phyloP scores from a whole-genome alignment of 108 stramenopile species.

The Mediolabrus comicus region DNA sequence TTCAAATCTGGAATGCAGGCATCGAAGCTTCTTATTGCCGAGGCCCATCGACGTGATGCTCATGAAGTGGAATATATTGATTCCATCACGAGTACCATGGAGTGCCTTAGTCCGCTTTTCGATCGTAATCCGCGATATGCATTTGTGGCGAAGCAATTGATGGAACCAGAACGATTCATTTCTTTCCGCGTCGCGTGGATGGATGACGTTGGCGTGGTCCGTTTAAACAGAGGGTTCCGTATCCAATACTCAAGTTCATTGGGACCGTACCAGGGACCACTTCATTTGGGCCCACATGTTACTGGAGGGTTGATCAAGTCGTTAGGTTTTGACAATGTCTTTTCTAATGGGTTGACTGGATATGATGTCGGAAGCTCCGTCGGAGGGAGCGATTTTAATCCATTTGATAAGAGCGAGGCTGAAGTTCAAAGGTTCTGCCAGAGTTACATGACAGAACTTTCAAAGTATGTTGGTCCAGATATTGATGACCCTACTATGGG shows the following conservation, averaged over 20 bases:
- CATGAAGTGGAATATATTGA: slow-evolving; percentile 89
- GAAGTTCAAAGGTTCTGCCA: slow-evolving; percentile 98
- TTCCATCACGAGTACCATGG: slow-evolving; percentile 68
- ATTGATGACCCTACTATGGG: slow-evolving; percentile 92
- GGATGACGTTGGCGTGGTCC: slow-evolving; percentile 81
- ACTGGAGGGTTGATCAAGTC: slow-evolving; percentile 71
- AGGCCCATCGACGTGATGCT: slow-evolving; percentile 86
- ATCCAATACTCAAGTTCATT: slow-evolving; percentile 89
- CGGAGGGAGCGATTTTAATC: slow-evolving; percentile 97
- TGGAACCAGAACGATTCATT: slow-evolving; percentile 89
- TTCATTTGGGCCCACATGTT: slow-evolving; percentile 90
- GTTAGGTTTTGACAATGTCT: slow-evolving; percentile 80
- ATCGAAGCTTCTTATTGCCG: slow-evolving; percentile 82
- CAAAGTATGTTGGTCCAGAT: slow-evolving; percentile 96
- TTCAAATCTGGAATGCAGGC: slow-evolving; percentile 94
- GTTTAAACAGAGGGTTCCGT: slow-evolving; percentile 85
- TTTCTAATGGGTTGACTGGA: slow-evolving; percentile 93
- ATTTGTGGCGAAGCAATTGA: slow-evolving; percentile 92
- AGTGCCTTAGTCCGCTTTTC: slow-evolving; percentile 87
- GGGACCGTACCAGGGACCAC: slow-evolving; percentile 92
- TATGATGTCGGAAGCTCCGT: slow-evolving; percentile 87
- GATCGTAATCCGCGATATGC: slow-evolving; percentile 95
- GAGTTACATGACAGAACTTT: slow-evolving; percentile 95
- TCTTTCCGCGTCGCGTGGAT: slow-evolving; percentile 91
- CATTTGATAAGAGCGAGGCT: slow-evolving; percentile 89